Base-by-base conservation (phyloP, 139 green algal species). In the Deuterostichococcus epilithicus region DNA sequence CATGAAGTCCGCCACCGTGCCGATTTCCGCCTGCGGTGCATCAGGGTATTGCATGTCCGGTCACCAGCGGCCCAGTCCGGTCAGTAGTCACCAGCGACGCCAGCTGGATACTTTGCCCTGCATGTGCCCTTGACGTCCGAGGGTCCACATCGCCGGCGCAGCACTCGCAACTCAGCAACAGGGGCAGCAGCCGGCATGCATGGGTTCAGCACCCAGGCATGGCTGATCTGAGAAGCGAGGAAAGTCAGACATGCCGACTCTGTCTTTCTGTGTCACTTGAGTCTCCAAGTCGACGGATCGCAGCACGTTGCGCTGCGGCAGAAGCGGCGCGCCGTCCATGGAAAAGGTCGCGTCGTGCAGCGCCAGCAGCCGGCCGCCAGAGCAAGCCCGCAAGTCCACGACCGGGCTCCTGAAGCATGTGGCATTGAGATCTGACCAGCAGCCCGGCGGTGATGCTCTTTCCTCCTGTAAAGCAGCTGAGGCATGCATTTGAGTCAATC, bases 291-390 rank as follows among this genome's bases (percentile, higher is more conserved):
- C 52, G 10, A 63, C 52, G 18, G 52, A 5, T 13, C 52, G 52
- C 52, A 63, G 52, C 52, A 63, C 52, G 52, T 63, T 63, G 52
- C 52, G 52, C 52, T 63, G 52, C 52, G 52, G 52, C 52, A 63
- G 52, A 13, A 63, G 52, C 52, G 52, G 52, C 13, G 52, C 52
- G 28, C 28, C 52, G 52, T 63, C 20, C 52, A 63, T 5, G 10
- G 52, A 63, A 20, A 63, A 63, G 20, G 52, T 63, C 18, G 52
- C 52, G 52, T 63, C 52, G 52, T 63, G 52, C 52, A 63, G 52
- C 52, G 52, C 52, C 8, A 63, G 20, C 52, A 63, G 52, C 52
- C 52, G 52, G 52, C 52, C 52, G 52, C 52, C 52, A n/a, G n/a
- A n/a, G 52, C 20, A 3, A 20, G 3, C 10, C 13, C 52, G 52